Base-by-base conservation (phyloP, 768 basidiomycete species). In the Agrocybe pediades region DNA sequence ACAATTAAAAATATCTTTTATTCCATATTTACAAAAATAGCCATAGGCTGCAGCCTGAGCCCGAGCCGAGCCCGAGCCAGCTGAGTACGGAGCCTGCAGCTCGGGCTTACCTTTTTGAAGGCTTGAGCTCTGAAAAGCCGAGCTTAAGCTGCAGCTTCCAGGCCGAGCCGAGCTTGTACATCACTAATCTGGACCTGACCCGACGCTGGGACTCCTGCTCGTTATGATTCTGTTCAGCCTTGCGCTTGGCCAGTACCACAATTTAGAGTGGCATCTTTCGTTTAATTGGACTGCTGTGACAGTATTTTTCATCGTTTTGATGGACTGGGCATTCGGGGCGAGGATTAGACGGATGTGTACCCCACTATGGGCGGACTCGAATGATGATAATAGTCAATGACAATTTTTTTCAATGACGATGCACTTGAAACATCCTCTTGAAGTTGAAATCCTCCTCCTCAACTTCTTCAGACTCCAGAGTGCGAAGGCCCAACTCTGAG, bases 151-250 rank as follows among this genome's bases (percentile, higher is more conserved):
- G n/a, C n/a, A n/a, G n/a, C n/a, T n/a, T n/a, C n/a, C n/a, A n/a
- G n/a, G n/a, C n/a, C n/a, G n/a, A n/a, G n/a, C n/a, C n/a, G n/a
- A n/a, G n/a, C n/a, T n/a, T n/a, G n/a, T n/a, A n/a, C n/a, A n/a
- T n/a, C n/a, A n/a, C n/a, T n/a, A n/a, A n/a, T n/a, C n/a, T 9
- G 56, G 62, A 6, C 62, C 59, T 7, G 59, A 60, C 41, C 59
- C 62, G 16, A 56, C 62, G 16, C 20, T 58, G 46, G 59, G 62
- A 11, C 17, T 60, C 1, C 44, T 58, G 9, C 51, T 62, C 21
- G 51, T 30, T 6, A 16, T 46, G 6, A 46, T 56, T 15, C 42
- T 60, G 17, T 51, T 49, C 26, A 49, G 56, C 30, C 46, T 60
- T 17, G 56, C 57, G 15, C 21, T 51, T 19, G 58, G 55, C 7